Conservation (phyloP, 2,329 filamentous ascomycete genomes). For the Pestalotiopsis sp. region DNA sequence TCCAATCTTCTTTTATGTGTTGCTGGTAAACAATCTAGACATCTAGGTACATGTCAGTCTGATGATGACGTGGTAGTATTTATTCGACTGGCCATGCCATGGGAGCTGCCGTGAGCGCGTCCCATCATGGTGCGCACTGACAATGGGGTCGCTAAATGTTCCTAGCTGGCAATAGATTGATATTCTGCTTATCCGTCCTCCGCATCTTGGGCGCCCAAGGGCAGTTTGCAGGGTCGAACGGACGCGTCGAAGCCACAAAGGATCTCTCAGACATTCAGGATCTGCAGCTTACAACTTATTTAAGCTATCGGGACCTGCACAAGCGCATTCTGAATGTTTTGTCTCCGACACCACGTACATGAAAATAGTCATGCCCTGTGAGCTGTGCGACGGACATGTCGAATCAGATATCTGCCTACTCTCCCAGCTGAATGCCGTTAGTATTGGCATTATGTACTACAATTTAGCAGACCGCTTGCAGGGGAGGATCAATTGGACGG, state of each 20-base stretch:
- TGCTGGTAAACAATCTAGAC: too few relatives aligned
- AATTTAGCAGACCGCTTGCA: background rate
- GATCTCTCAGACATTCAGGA: background rate
- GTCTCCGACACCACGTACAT: background rate
- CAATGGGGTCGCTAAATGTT: background rate
- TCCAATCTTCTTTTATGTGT: background rate
- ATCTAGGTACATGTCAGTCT: background rate
- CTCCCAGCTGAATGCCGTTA: background rate
- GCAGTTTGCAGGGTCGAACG: background rate
- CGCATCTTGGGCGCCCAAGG: background rate
- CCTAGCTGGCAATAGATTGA: background rate
- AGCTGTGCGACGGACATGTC: background rate
- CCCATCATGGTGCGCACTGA: background rate
- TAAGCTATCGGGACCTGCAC: constrained; percentile 3
- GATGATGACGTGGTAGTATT: background rate
- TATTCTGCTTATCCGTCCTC: background rate
- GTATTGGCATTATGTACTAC: background rate
- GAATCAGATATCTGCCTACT: background rate
- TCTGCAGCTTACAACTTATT: background rate
- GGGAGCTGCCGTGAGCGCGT: background rate
- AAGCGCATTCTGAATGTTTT: background rate
- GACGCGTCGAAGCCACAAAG: background rate
- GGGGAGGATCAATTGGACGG: background rate
- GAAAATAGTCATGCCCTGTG: background rate
- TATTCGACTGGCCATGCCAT: background rate